Percentiles rank a stretch among this genome's conserved stretches.
These are phyloP conservation scores for Rhipidocladum racemiflorum DNA, from an alignment of 176 grass and related monocot species.

Conservation along the genomic window DNA sequence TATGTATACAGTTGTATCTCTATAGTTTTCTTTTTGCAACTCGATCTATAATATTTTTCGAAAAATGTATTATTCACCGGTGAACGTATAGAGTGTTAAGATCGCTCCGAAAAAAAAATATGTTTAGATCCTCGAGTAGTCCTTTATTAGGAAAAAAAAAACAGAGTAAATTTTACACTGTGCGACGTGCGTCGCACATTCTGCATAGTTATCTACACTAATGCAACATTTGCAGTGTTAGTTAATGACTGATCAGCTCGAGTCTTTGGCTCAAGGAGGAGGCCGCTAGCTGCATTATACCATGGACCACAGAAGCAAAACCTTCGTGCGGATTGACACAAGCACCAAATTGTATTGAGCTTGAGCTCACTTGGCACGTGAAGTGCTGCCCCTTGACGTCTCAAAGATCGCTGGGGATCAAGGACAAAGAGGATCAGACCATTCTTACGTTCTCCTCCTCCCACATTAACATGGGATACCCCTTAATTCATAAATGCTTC, in stretches of 20 bases:
- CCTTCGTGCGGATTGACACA: background rate
- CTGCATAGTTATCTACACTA: background rate
- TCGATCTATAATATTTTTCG: no score
- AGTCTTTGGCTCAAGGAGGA: background rate
- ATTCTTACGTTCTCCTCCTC: background rate
- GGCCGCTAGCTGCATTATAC: background rate
- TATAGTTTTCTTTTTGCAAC: no score
- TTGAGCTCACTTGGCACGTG: background rate
- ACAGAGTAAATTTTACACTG: no score
- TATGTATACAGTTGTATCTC: no score
- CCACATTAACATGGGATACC: slow-evolving; percentile 40
- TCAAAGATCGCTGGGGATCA: background rate
- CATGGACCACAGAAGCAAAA: background rate
- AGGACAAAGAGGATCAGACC: background rate
- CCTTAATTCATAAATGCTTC: slow-evolving; percentile 36
- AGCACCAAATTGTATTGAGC: background rate
- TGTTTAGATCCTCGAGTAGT: no score
- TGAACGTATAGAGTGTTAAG: no score
- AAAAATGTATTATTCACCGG: no score
- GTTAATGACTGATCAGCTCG: background rate
- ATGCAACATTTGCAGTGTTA: background rate
- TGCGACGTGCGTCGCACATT: no score
- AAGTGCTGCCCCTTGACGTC: background rate
- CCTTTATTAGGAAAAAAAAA: no score
- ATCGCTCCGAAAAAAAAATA: no score